Conservation (phyloP, 1,139 yeast species). For the Meyerozyma sp. region DNA sequence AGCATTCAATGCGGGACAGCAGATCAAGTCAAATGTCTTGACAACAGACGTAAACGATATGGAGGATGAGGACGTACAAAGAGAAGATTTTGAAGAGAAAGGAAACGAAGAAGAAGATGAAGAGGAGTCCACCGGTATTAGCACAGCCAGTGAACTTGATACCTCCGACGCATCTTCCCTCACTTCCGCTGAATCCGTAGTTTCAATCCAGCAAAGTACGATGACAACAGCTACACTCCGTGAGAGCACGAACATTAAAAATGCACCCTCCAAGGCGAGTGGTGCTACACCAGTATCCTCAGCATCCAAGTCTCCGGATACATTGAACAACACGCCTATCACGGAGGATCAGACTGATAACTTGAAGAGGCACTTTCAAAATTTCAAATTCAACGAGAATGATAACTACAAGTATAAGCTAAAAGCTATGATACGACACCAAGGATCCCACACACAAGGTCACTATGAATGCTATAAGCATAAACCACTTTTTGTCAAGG, state of each 20-base stretch:
- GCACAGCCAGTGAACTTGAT: constrained; percentile 14
- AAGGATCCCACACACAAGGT: constrained; percentile 85
- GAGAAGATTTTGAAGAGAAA: constrained; percentile 37
- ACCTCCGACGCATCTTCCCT: constrained; percentile 5
- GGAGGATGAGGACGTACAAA: constrained; percentile 41
- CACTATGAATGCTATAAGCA: constrained; percentile 80
- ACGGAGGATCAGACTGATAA: constrained; percentile 35
- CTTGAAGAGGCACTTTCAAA: constrained; percentile 33
- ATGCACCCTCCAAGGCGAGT: constrained; percentile 2
- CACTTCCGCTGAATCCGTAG: constrained; percentile 9
- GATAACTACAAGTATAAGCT: constrained; percentile 52
- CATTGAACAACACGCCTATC: constrained; percentile 36
- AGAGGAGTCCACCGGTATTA: constrained; percentile 14
- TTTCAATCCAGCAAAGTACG: constrained; percentile 10
- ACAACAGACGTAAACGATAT: constrained; percentile 41
- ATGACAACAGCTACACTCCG: constrained; percentile 12
- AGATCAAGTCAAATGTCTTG: constrained; percentile 23
- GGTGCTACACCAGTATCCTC: constrained; percentile 10
- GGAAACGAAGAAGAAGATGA: constrained; percentile 22
- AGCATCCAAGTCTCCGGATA: constrained; percentile 17
- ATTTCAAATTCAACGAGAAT: constrained; percentile 40
- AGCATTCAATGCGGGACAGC: constrained; percentile 3
- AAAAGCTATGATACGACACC: constrained; percentile 73
- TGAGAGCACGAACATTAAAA: constrained; percentile 8
- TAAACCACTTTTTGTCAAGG: constrained; percentile 59